Percentiles rank a stretch among this genome's conserved stretches.
Conservation (phyloP, 208 protist genomes). For the Trichomonas vaginalis region DNA sequence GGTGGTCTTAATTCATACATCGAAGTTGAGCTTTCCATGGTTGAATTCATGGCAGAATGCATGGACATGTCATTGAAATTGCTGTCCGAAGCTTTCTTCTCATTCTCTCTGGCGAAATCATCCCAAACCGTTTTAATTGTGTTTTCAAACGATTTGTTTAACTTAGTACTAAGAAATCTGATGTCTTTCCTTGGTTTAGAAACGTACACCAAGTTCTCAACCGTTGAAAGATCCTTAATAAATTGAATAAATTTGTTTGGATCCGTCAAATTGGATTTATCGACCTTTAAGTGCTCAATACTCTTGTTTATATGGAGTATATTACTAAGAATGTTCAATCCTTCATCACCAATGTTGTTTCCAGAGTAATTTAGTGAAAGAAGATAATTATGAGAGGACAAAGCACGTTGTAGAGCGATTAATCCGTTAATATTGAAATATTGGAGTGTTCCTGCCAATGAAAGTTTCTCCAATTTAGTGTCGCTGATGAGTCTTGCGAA, state of each 20-base stretch:
- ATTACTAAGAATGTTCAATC: not conserved
- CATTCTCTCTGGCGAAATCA: not conserved
- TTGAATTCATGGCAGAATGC: not conserved
- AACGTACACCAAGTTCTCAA: not conserved
- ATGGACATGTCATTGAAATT: not conserved
- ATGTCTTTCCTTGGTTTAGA: not conserved
- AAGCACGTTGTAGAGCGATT: not conserved
- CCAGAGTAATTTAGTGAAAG: not conserved
- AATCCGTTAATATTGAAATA: not conserved
- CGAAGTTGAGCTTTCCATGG: not conserved
- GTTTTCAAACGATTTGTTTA: not conserved
- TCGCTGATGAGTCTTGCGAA: not conserved
- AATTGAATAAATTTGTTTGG: not conserved
- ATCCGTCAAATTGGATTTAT: not conserved
- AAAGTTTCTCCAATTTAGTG: not conserved
- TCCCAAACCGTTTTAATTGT: not conserved
- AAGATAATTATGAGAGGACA: not conserved
- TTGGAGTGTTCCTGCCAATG: not conserved
- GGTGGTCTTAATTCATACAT: not conserved
- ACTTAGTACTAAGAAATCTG: not conserved
- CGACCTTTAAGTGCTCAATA: not conserved
- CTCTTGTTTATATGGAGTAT: not conserved
- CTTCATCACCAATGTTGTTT: not conserved
- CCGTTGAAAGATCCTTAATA: not conserved
- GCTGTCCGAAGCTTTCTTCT: not conserved